Conservation (phyloP, 495 filamentous ascomycete genomes). For the Penicilliopsis zonata region DNA sequence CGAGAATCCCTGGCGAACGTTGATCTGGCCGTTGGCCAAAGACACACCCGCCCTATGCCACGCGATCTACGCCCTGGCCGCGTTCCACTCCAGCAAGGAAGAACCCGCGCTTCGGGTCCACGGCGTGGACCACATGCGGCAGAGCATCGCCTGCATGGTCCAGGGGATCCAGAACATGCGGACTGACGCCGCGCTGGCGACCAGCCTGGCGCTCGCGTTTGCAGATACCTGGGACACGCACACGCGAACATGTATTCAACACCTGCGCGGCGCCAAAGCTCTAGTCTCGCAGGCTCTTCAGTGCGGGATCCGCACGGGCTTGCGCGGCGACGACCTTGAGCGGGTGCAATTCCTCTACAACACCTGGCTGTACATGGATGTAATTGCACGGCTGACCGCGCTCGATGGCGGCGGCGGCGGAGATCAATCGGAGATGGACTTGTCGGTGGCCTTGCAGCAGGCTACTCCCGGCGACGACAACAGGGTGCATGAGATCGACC, state of each 20-base stretch:
- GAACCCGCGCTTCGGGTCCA: constrained; percentile 44
- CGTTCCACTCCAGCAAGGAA: constrained; percentile 59
- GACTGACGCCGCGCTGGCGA: constrained; percentile 56
- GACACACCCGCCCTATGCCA: constrained; percentile 60
- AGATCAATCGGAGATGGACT: constrained; percentile 40
- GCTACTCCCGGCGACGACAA: constrained; percentile 24
- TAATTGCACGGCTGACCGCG: constrained; percentile 63
- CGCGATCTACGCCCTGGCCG: constrained; percentile 63
- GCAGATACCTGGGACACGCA: constrained; percentile 71
- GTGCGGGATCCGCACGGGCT: constrained; percentile 19
- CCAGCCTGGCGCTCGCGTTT: constrained; percentile 62
- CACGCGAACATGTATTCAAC: constrained; percentile 61
- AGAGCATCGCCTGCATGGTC: constrained; percentile 46
- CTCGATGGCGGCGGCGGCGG: constrained; percentile 49
- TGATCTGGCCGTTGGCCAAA: constrained; percentile 60
- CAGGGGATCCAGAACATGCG: constrained; percentile 49
- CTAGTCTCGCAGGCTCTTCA: constrained; percentile 49
- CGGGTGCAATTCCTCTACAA: constrained; percentile 63
- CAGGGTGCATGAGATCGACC: constrained; percentile 57
- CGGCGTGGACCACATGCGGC: constrained; percentile 64
- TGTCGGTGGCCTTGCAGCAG: constrained; percentile 22
- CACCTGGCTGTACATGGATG: constrained; percentile 75
- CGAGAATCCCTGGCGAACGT: constrained; percentile 69
- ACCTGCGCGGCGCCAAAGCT: constrained; percentile 58
- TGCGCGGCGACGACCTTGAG: constrained; percentile 31